Percentiles rank a stretch among this genome's conserved stretches.
These are phyloP conservation scores for Bertia moriformis DNA, from an alignment of 2,329 filamentous ascomycete species.

Conservation along the genomic window DNA sequence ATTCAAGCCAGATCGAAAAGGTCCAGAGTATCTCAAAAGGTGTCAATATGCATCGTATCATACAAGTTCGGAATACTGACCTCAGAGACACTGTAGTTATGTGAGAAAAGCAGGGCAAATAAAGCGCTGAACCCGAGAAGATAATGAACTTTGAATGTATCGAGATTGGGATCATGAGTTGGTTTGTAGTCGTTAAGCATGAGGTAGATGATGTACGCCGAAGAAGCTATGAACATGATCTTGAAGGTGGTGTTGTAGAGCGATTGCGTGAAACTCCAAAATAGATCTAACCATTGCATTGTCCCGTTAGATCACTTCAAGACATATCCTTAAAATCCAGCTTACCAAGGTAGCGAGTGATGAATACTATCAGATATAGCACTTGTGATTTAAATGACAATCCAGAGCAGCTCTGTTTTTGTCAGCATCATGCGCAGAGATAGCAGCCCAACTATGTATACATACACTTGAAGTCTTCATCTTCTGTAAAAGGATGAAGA, in stretches of 20 bases:
- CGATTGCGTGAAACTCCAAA: conserved; percentile 55
- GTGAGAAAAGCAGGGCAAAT: conserved; percentile 70
- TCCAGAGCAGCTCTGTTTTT: conserved; percentile 71
- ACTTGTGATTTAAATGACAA: conserved; percentile 99
- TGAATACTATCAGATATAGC: conserved; percentile 84
- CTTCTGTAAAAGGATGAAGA: conserved; percentile 89
- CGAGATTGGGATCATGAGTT: conserved; percentile 89
- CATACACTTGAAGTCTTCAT: conserved; percentile 83
- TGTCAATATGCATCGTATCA: too few species aligned
- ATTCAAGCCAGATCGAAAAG: conserved; percentile 96
- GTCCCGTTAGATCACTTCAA: background rate
- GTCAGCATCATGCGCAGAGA: too few species aligned
- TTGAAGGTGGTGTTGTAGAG: conserved; percentile 93
- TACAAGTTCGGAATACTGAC: too few species aligned
- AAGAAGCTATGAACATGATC: conserved; percentile 79
- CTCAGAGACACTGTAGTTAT: conserved; percentile 67
- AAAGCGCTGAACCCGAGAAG: conserved; percentile 68
- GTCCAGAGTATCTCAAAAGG: conserved; percentile 66
- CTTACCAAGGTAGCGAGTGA: conserved; percentile 77
- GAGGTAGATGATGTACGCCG: conserved; percentile 89
- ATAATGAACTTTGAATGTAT: conserved; percentile 96
- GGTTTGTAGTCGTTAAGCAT: conserved; percentile 98
- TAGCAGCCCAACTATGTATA: too few species aligned
- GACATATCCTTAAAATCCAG: too few species aligned
- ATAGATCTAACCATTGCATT: conserved; percentile 49